These are phyloP conservation scores for Fragilaria crotonensis DNA, from an alignment of 108 stramenopile species.

Conservation along the genomic window DNA sequence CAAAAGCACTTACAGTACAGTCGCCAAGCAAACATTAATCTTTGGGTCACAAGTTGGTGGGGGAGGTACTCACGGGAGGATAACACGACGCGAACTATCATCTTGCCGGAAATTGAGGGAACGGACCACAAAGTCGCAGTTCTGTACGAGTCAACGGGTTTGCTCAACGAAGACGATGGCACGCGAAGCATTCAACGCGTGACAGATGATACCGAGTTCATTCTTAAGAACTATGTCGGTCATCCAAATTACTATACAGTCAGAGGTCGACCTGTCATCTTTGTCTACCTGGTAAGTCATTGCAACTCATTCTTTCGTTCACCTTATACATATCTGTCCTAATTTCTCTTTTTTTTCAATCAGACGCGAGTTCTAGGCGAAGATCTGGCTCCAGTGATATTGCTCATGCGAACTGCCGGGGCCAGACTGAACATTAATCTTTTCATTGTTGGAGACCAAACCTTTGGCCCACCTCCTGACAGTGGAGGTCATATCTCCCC, in stretches of 20 bases:
- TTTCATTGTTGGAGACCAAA: slow-evolving; percentile 1
- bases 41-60: slow-evolving; percentile 26
- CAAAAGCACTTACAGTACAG: slow-evolving; percentile 23
- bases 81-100: not conserved
- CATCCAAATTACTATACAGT: slow-evolving; percentile 41
- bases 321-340: not conserved
- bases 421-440: not conserved
- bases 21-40: slow-evolving; percentile 17
- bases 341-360: not conserved
- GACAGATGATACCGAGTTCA: not conserved
- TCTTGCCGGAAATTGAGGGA: slow-evolving; percentile 5
- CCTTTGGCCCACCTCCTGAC: not conserved
- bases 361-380: not conserved
- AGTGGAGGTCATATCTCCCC: not conserved
- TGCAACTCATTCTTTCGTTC: not conserved
- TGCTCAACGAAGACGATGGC: not conserved
- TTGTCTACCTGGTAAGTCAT: slow-evolving; percentile 21
- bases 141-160: slow-evolving; percentile 23
- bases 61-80: slow-evolving; percentile 1
- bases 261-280: slow-evolving; percentile 27
- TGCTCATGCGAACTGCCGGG: not conserved
- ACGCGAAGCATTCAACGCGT: not conserved
- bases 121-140: slow-evolving; percentile 20
- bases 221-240: slow-evolving; percentile 16
- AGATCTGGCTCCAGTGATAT: not conserved